phyloP scores from a whole-genome alignment of 2,329 filamentous ascomycete species.

The Penicillium verrucosum region DNA sequence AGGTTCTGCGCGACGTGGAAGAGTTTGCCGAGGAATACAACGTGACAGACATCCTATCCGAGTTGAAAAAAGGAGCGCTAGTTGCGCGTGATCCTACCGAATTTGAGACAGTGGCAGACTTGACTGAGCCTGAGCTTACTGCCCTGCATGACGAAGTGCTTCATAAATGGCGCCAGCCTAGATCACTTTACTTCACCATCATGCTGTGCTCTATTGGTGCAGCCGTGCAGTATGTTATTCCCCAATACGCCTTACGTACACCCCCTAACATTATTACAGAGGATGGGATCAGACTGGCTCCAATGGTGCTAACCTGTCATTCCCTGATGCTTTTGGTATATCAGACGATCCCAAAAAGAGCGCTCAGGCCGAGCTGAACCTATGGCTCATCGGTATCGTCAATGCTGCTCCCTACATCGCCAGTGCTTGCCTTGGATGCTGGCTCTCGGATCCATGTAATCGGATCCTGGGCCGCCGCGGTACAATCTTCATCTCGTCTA shows the following conservation, averaged over 20 bases:
- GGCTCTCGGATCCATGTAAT: slow-evolving; percentile 65
- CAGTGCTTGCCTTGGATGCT: slow-evolving; percentile 56
- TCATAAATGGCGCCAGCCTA: slow-evolving; percentile 52
- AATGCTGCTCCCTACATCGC: slow-evolving; percentile 59
- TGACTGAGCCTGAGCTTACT: slow-evolving; percentile 43
- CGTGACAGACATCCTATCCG: slow-evolving; percentile 40
- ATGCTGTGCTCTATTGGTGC: slow-evolving; percentile 53
- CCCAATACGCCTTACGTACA: neutral
- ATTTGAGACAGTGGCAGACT: slow-evolving; percentile 44
- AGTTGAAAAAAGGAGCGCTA: slow-evolving; percentile 49
- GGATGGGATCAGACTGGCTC: slow-evolving; percentile 37
- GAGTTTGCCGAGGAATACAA: slow-evolving; percentile 43
- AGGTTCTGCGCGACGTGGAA: slow-evolving; percentile 43
- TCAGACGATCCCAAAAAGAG: slow-evolving; percentile 29
- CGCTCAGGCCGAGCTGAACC: slow-evolving; percentile 41
- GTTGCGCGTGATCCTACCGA: slow-evolving; percentile 49
- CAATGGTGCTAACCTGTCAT: slow-evolving; percentile 50
- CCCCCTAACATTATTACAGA: slow-evolving; percentile 11
- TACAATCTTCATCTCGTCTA: slow-evolving; percentile 61
- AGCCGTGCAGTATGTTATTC: slow-evolving; percentile 46
- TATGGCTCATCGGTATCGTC: slow-evolving; percentile 64
- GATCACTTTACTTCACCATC: slow-evolving; percentile 50
- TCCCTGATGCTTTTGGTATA: slow-evolving; percentile 48
- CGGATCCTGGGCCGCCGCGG: slow-evolving; percentile 58
- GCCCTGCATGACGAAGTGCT: slow-evolving; percentile 46